Evolutionary conservation across 176 grass and related monocot species (phyloP).

Genomic region (Bolboschoenus planiculmis): DNA sequence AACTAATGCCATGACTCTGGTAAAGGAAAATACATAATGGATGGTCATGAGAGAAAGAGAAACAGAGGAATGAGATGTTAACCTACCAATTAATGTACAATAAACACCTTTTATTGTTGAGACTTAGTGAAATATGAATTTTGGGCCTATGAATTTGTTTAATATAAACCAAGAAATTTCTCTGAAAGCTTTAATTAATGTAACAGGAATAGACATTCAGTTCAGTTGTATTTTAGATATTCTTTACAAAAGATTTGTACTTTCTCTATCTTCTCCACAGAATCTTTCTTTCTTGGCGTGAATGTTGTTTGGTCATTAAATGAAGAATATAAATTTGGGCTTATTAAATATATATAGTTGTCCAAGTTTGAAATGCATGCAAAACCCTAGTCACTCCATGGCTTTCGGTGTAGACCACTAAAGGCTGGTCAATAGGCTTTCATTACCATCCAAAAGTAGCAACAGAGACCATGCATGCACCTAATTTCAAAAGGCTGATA

Average conservation of each 20-base stretch:
- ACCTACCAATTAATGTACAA: background rate
- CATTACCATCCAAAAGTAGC: conserved; percentile 23
- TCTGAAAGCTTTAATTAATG: background rate
- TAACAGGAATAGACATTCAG: background rate
- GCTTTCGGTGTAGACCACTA: conserved; percentile 18
- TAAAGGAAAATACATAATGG: conserved; percentile 28
- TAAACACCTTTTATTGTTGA: background rate
- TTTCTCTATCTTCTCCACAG: background rate
- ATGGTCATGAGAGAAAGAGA: conserved; percentile 29
- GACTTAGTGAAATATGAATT: background rate
- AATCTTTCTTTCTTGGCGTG: conserved; percentile 49
- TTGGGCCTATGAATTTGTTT: background rate
- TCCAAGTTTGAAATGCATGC: conserved; percentile 16
- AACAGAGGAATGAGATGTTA: conserved; percentile 29
- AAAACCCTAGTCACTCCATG: conserved; percentile 21
- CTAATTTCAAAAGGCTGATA: background rate
- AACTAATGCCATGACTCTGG: conserved; percentile 38
- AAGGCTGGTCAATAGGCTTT: conserved; percentile 20
- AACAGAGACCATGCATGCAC: background rate
- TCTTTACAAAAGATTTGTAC: background rate
- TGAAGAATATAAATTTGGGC: background rate
- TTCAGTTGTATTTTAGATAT: background rate
- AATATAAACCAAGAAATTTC: background rate
- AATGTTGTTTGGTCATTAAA: conserved; percentile 15
- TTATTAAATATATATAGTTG: background rate